Evolutionary conservation across 805 yeast genomes (phyloP), one percentile per base, ranked within the genome.

Genomic region (Wickerhamomyces silvicola): DNA sequence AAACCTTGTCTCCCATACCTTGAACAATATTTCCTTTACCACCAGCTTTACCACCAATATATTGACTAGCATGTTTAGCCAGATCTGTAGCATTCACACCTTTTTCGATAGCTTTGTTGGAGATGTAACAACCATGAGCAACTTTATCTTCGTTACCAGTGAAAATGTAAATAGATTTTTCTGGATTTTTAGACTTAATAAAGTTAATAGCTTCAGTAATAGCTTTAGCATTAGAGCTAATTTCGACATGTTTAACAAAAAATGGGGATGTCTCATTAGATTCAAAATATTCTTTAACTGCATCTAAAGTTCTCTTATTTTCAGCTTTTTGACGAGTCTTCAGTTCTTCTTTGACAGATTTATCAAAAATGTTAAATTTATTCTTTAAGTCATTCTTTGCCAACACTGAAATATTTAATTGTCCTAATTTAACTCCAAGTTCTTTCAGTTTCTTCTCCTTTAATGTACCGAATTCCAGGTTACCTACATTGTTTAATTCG

Each of bases 31-130:
- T 84, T 42, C 96, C 97, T 64, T 86, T 92, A 60, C 99, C 99
- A 64, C 99, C 99, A 37, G 95, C 94, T 60, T 82, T 86, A 60
- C 99, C 99, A 44, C 98, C 99, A 47, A 92, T 76, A 48, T 69
- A 66, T 22, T 66, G 61, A 27, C 88, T 66, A 27, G 83, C 97
- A 35, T 71, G 63, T 32, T 69, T 60, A 20, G 94, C 94, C 45
- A 87, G 70, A 18, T 75, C 87, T 36, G 79, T 70, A 32, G 94
- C 88, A 42, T 80, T 71, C 14, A 86, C 68, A 45, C 87, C 87
- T 54, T 77, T 71, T 28, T 66, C 67, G 43, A 80, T 62, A 24
- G 87, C 83, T 25, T 60, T 77, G 41, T 82, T 78, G 2, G 90
- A 75, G 31, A 92, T 68, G 62, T 78, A 92, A 56, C 95, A 87